A percentile compares a stretch with the other conserved stretches of the same genome.
Evolutionary conservation across 768 basidiomycete species (phyloP).

Genomic region (Lentinus tigrinus): DNA sequence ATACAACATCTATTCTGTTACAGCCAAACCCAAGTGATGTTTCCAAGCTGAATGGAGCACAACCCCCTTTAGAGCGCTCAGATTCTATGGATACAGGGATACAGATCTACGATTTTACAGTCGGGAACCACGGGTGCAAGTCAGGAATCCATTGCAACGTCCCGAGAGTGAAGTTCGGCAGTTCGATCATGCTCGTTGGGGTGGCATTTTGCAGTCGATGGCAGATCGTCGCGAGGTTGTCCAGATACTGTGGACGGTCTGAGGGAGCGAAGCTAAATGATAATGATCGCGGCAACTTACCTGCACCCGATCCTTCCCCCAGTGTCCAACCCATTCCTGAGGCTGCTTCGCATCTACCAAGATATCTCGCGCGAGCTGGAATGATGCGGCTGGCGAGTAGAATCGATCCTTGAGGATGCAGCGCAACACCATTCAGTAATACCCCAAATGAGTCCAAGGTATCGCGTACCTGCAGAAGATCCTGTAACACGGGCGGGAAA

Average conservation of each 20-base stretch:
- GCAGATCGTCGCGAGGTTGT: slow-evolving; percentile 18
- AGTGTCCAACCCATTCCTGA: slow-evolving; percentile 6
- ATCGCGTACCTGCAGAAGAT: slow-evolving; percentile 38
- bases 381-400: slow-evolving; percentile 39
- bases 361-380: slow-evolving; percentile 45
- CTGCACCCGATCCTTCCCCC: slow-evolving; percentile 12
- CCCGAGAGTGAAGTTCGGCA: slow-evolving; percentile 14
- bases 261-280: not conserved
- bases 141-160: slow-evolving; percentile 23
- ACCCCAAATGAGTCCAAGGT: not conserved
- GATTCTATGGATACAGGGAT: too few relatives aligned
- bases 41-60: too few relatives aligned
- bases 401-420: slow-evolving; percentile 33
- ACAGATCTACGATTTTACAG: not conserved
- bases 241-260: slow-evolving; percentile 37
- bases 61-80: too few relatives aligned
- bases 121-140: slow-evolving; percentile 30
- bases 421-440: not conserved
- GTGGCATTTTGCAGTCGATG: slow-evolving; percentile 9
- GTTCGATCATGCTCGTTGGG: slow-evolving; percentile 13
- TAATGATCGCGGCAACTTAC: slow-evolving; percentile 13
- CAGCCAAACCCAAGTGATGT: too few relatives aligned
- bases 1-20: too few relatives aligned
- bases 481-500: slow-evolving; percentile 44
- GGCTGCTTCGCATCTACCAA: slow-evolving; percentile 21